Base-by-base conservation (phyloP, 2,329 filamentous ascomycete species). In the Fusarium neocosmosporiellum region DNA sequence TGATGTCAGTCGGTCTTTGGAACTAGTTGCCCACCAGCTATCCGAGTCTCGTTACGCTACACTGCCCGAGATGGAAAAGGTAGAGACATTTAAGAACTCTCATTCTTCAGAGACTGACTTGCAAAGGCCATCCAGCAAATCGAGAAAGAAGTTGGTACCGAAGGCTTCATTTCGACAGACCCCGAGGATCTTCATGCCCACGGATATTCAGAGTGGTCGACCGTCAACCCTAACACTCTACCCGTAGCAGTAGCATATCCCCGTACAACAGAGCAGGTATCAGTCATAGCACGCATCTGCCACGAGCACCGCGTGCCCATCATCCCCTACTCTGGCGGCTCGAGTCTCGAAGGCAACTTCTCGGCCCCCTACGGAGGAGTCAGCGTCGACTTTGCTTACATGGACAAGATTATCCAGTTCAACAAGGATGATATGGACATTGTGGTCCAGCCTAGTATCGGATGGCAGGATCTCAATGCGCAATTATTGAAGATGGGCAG, bases 351-450 rank as follows among this genome's bases (percentile, higher is more conserved):
- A 81, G 95, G 93, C 16, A 96, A 98, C 80, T 97, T 97, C 81
- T 93, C 94, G 0, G 94, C 95, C 16, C 94, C 94, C 0, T 93
- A 92, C 78, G 95, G 95, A 14, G 95, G 95, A 14, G 89, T 98
- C 78, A 96, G 93, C 73, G 93, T 98, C 59, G 95, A 98, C 79
- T 98, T 98, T 80, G 89, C 90, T 1, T 90, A 90, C 78, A 98
- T 98, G 95, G 92, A 97, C 80, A 86, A 91, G 77, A 92, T 98
- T 29, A 75, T 98, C 33, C 86, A 91, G 62, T 86, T 98, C 65
- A 93, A 97, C 80, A 91, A 93, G 74, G 92, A 94, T 5, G 95
- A 98, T 80, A 94, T 98, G 93, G 95, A 98, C 76, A 88, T 98
- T 58, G 93, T 97, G 6, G 94, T 98, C 4, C 95, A 98, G 80